These are phyloP conservation scores for Ganoderma sinense DNA, from an alignment of 1,284 basidiomycete genomes.

Conservation along the genomic window DNA sequence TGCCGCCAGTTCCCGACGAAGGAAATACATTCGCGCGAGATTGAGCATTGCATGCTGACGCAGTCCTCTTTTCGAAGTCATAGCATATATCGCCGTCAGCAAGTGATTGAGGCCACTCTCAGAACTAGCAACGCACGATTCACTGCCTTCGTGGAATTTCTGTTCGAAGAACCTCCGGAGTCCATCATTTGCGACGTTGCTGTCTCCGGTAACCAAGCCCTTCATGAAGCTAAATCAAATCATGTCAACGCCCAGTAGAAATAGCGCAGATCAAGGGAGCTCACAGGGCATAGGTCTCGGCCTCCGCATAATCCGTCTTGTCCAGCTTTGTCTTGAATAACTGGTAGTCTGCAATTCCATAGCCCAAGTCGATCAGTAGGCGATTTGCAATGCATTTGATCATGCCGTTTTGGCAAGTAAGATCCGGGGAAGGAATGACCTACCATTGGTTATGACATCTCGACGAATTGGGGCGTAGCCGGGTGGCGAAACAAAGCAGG, in stretches of 20 bases:
- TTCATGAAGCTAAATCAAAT: slow-evolving; percentile 64
- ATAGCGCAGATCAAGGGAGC: slow-evolving; percentile 28
- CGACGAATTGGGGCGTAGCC: slow-evolving; percentile 56
- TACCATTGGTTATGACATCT: slow-evolving; percentile 64
- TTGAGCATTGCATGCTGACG: slow-evolving; percentile 81
- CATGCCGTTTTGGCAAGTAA: neutral
- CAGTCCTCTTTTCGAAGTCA: slow-evolving; percentile 58
- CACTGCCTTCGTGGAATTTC: slow-evolving; percentile 77
- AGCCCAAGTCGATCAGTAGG: neutral
- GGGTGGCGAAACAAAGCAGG: slow-evolving; percentile 15
- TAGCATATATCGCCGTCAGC: neutral
- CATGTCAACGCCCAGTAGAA: neutral
- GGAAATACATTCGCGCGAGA: slow-evolving; percentile 79
- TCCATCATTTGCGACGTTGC: slow-evolving; percentile 70
- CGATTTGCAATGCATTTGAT: neutral
- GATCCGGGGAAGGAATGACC: slow-evolving; percentile 11
- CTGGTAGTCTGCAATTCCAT: slow-evolving; percentile 50
- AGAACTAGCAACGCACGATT: slow-evolving; percentile 63
- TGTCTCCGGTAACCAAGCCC: slow-evolving; percentile 68
- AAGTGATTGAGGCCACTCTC: neutral
- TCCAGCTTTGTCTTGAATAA: slow-evolving; percentile 74
- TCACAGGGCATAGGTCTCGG: slow-evolving; percentile 68
- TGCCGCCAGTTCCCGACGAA: slow-evolving; percentile 68
- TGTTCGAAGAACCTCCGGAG: slow-evolving; percentile 83
- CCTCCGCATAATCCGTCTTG: slow-evolving; percentile 67